These are phyloP conservation scores for Aspergillus affinis DNA, from an alignment of 495 filamentous ascomycete species.

Conservation along the genomic window DNA sequence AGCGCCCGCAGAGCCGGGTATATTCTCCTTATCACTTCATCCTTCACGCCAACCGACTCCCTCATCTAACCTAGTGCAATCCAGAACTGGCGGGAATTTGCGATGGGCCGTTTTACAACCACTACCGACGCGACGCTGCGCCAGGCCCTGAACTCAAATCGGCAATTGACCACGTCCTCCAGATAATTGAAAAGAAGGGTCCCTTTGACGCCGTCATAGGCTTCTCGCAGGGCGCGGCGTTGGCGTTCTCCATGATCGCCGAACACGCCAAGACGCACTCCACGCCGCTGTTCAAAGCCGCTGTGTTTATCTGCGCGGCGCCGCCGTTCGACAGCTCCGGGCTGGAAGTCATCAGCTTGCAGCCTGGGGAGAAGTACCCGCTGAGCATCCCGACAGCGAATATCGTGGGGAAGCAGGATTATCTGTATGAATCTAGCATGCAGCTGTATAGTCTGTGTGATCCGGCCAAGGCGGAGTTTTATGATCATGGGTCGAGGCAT, in stretches of 20 bases:
- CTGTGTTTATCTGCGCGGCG: conserved; percentile 42
- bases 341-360: conserved; percentile 13
- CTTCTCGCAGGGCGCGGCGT: conserved; percentile 46
- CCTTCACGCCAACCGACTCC: background rate
- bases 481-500: conserved; percentile 42
- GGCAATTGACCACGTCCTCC: conserved; percentile 34
- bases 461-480: conserved; percentile 31
- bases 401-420: conserved; percentile 39
- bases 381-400: conserved; percentile 41
- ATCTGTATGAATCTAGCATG: conserved; percentile 29
- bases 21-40: background rate
- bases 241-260: conserved; percentile 36
- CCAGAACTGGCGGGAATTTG: conserved; percentile 38
- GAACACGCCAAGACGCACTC: conserved; percentile 34
- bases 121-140: conserved; percentile 29
- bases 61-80: background rate
- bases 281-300: conserved; percentile 36
- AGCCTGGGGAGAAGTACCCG: conserved; percentile 18
- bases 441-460: conserved; percentile 38
- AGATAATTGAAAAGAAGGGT: conserved; percentile 34
- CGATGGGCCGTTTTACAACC: conserved; percentile 40
- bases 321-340: conserved; percentile 34
- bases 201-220: conserved; percentile 50
- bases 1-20: conserved; percentile 33
- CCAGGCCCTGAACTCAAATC: conserved; percentile 29